Evolutionary conservation across 495 filamentous ascomycete species (phyloP).

Genomic region (Talaromyces wortmannii): DNA sequence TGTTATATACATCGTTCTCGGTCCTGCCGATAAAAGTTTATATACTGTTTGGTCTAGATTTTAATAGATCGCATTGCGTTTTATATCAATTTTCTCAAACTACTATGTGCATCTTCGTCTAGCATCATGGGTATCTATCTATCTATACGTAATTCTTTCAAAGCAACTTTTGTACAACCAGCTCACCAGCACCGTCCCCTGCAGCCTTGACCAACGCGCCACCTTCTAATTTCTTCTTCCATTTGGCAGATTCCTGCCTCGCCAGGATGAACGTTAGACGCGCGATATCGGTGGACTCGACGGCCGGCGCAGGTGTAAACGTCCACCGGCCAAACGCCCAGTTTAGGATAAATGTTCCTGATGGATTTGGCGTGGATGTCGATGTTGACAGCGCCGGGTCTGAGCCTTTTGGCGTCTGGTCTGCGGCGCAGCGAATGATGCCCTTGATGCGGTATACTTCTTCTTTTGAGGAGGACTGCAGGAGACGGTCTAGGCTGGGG

Average conservation of each 20-base stretch:
- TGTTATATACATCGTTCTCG: neutral
- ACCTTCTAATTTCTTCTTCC: slow-evolving; percentile 75
- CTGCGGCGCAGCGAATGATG: slow-evolving; percentile 53
- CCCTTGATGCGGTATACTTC: slow-evolving; percentile 96
- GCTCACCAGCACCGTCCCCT: slow-evolving; percentile 13
- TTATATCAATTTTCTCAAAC: neutral
- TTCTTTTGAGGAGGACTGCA: slow-evolving; percentile 71
- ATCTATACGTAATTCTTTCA: slow-evolving; percentile 10
- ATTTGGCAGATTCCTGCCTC: slow-evolving; percentile 76
- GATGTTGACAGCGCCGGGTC: slow-evolving; percentile 24
- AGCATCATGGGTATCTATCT: neutral
- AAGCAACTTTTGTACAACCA: slow-evolving; percentile 32
- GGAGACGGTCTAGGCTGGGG: slow-evolving; percentile 54
- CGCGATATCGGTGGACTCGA: slow-evolving; percentile 38
- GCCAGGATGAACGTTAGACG: slow-evolving; percentile 83
- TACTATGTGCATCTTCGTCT: neutral
- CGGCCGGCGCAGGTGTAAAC: slow-evolving; percentile 55
- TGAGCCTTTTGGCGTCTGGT: slow-evolving; percentile 49
- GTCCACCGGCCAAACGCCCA: slow-evolving; percentile 98
- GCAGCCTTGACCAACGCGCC: slow-evolving; percentile 49
- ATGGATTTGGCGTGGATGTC: slow-evolving; percentile 13
- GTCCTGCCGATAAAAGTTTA: neutral
- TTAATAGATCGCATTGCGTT: too few relatives aligned
- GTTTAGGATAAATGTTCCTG: slow-evolving; percentile 70
- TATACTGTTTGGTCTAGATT: too few relatives aligned